Evolutionary conservation across 2,329 filamentous ascomycete genomes (phyloP), one percentile per base, ranked within the genome.

Genomic region (Arthrocladium fulminans): DNA sequence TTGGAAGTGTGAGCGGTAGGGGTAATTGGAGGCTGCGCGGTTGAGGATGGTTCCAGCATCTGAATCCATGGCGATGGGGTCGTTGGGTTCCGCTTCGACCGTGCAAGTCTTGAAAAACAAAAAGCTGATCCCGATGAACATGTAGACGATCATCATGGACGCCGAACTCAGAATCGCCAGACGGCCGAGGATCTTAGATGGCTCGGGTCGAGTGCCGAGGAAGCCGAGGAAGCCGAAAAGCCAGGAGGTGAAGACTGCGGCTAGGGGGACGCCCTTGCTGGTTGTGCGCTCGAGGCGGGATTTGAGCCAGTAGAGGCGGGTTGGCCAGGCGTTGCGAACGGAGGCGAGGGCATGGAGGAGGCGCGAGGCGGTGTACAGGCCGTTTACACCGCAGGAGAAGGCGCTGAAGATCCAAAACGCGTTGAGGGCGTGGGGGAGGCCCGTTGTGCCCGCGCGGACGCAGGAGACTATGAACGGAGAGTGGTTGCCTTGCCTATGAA

Each of bases 341-440:
- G 42, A 51, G 50, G 70, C 68, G 44, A 73, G 59, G 0, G 69
- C 68, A 58, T 72, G 69, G 15, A 72, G 57, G 7, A 69, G 58
- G 45, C 70, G 60, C 10, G 66, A 69, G 19, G 67, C 65, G 32
- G 67, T 63, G 55, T 71, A 72, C 24, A 72, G 59, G 7, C 64
- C 62, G 50, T 69, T 71, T 47, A 70, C 65, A 1, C 65, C 69
- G 8, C 65, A 65, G 1, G 67, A 67, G 23, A 65, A 64, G 1
- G 69, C 67, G 0, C 68, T 69, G 54, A 73, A 70, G 29, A 72
- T 62, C 57, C 67, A 70, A 50, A 72, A 67, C 2, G 64, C 68
- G 44, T 72, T 72, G 56, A 72, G 65, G 47, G 72, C 63, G 38
- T 65, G 63, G 1, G 70, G 68, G 54, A 63, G 63, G 4, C 58